phyloP scores from a whole-genome alignment of 2,329 filamentous ascomycete genomes.

The Monilinia aucupariae region DNA sequence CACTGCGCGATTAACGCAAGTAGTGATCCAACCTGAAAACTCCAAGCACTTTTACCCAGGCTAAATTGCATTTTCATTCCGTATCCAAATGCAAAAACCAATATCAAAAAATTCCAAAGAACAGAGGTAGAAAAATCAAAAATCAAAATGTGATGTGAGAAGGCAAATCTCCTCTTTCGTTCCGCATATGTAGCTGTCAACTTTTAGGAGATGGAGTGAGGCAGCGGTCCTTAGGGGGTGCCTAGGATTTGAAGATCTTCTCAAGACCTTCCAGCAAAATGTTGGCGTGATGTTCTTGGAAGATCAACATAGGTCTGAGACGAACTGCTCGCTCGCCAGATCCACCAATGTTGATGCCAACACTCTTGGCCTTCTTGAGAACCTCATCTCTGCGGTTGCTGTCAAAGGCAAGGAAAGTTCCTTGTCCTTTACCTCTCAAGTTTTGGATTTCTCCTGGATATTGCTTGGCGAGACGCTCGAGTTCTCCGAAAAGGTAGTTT shows the following conservation, averaged over 20 bases:
- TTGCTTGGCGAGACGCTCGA: slow-evolving; percentile 56
- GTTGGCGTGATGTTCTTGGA: slow-evolving; percentile 85
- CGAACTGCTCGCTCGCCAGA: slow-evolving; percentile 64
- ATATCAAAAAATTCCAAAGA: neutral
- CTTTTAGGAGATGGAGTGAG: neutral
- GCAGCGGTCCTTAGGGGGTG: neutral
- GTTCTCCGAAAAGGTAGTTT: slow-evolving; percentile 60
- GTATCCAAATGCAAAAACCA: slow-evolving; percentile 9
- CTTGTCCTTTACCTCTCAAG: slow-evolving; percentile 70
- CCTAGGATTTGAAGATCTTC: slow-evolving; percentile 40
- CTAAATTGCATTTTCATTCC: slow-evolving; percentile 13
- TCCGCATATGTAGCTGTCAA: neutral
- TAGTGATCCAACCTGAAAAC: slow-evolving; percentile 15
- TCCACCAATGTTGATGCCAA: slow-evolving; percentile 75
- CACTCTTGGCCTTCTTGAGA: slow-evolving; percentile 62
- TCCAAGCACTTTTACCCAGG: slow-evolving; percentile 13
- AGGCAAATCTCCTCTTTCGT: neutral
- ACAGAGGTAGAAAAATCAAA: neutral
- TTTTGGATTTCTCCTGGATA: slow-evolving; percentile 68
- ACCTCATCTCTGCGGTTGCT: slow-evolving; percentile 64
- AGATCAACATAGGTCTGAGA: slow-evolving; percentile 75
- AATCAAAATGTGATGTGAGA: neutral
- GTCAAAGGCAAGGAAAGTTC: slow-evolving; percentile 77
- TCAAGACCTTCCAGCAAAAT: slow-evolving; percentile 74
- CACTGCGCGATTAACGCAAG: slow-evolving; percentile 13